These are phyloP conservation scores for Alternaria ethzedia DNA, from an alignment of 2,329 filamentous ascomycete genomes.

Conservation along the genomic window DNA sequence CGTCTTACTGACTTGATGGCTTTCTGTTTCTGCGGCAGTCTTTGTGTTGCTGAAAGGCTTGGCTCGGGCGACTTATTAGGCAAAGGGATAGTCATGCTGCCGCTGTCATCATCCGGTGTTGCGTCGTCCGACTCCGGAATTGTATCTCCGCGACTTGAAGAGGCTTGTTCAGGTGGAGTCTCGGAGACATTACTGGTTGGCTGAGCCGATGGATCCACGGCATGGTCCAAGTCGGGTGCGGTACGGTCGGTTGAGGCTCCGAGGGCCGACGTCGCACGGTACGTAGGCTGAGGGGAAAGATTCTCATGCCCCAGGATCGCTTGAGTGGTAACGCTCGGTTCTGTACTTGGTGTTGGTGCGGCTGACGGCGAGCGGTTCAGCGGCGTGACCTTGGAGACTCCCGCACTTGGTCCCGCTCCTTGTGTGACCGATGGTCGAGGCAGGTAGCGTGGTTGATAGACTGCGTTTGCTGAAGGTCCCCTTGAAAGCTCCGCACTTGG, in stretches of 20 bases:
- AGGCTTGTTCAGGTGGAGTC: constrained; percentile 14
- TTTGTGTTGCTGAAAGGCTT: not conserved
- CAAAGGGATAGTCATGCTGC: not conserved
- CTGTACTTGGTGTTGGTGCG: not conserved
- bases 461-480: not conserved
- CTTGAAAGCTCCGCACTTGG: not conserved
- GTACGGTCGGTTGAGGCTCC: not conserved
- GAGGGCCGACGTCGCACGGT: not conserved
- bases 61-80: not conserved
- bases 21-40: not conserved
- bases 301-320: not conserved
- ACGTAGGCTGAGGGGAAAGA: not conserved
- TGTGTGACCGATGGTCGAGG: not conserved
- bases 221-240: not conserved
- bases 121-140: constrained; percentile 3
- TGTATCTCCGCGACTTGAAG: constrained; percentile 6
- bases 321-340: not conserved
- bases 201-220: not conserved
- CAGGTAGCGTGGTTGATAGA: not conserved
- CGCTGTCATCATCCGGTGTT: not conserved
- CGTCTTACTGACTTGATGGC: constrained; percentile 12
- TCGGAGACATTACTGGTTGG: constrained; percentile 15
- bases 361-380: not conserved
- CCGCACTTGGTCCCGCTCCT: not conserved
- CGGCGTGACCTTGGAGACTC: not conserved